These are phyloP conservation scores for Paramecium pentaurelia DNA, from an alignment of 73 alveolate species.

Conservation along the genomic window DNA sequence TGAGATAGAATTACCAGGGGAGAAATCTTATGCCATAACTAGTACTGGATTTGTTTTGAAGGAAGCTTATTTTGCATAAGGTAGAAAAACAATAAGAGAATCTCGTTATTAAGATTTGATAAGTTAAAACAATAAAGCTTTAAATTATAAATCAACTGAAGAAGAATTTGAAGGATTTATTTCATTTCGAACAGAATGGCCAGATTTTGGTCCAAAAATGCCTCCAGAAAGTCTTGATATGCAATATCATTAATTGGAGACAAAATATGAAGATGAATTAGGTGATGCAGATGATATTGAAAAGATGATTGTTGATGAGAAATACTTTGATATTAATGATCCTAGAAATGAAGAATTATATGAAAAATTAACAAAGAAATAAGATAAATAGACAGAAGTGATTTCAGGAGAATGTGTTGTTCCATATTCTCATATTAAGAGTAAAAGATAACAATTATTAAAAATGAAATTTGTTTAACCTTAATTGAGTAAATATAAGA, in stretches of 20 bases:
- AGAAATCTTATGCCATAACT: constrained; percentile 89
- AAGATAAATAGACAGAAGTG: constrained; percentile 74
- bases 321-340: constrained; percentile 95
- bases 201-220: constrained; percentile 96
- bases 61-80: constrained; percentile 66
- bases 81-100: constrained; percentile 45
- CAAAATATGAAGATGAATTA: constrained; percentile 68
- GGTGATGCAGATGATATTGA: constrained; percentile 70
- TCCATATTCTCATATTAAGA: constrained; percentile 67
- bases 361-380: constrained; percentile 75
- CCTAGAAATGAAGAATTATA: constrained; percentile 92
- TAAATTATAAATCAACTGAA: neutral
- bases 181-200: constrained; percentile 96
- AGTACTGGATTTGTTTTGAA: constrained; percentile 85
- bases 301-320: constrained; percentile 65
- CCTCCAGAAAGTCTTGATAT: constrained; percentile 82
- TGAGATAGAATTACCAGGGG: constrained; percentile 97
- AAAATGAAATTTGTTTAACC: constrained; percentile 67
- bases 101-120: constrained; percentile 24
- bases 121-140: neutral
- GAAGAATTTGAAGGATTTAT: constrained; percentile 74
- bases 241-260: constrained; percentile 10
- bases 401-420: constrained; percentile 80
- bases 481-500: constrained; percentile 63
- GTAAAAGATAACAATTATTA: constrained; percentile 76